Base-by-base conservation (phyloP, 441 rosid species). In the Populus hybrid region DNA sequence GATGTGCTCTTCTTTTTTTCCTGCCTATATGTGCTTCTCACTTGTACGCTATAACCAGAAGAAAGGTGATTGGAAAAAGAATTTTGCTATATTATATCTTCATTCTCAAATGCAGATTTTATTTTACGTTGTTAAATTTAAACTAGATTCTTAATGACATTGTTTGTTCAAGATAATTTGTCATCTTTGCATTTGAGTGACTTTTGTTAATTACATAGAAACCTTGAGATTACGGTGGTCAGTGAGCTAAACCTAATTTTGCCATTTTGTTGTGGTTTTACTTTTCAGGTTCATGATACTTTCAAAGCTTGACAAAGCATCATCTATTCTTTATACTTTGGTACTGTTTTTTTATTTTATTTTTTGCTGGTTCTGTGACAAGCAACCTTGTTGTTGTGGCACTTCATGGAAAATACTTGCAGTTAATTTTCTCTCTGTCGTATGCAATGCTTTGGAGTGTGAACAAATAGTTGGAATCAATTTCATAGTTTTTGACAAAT, bases 261-360 rank as follows among this genome's bases (percentile, higher is more conserved):
- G 24, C 21, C 57, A 24, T 21, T 34, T 70, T 24, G n/a, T 70
- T 70, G 46, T 0, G 21, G 40, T 38, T 30, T 76, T 32, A 19
- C 8, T 42, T 66, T 74, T 40, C 82, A 84, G 87, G 81, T 84
- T 77, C 81, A 84, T 84, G 87, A 75, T 82, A 75, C 64, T 84
- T 19, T 79, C 87, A 59, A 79, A 75, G 67, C 76, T 35, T 70
- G 77, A 72, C 16, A 79, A 38, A 75, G 79, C 80, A 2, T 78
- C 85, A 3, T 76, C 81, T 9, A 35, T 82, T 59, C 80, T 82
- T 69, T 82, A 78, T 36, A 80, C 83, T 24, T 9, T 84, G 82
- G 87, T 82, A 84, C 57, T 30, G 34, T 30, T 59, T 64, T 75
- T 32, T 32, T 32, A 32, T 32, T 32, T 32, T 32, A 32, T 32